Conservation (phyloP, 768 basidiomycete genomes). For the Mycena venus region DNA sequence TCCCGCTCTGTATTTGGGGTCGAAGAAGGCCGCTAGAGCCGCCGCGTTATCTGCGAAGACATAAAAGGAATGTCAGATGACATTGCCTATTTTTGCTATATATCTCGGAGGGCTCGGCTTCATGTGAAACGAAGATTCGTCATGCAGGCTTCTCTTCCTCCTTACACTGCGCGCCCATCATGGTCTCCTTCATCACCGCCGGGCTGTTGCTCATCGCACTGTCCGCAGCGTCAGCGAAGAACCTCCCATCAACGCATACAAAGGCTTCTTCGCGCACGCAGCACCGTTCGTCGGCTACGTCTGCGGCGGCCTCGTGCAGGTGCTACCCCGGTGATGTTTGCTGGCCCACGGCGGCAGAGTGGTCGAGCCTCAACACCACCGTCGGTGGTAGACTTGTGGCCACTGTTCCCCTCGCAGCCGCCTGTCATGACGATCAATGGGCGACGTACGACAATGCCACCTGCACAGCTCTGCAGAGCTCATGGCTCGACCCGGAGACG, state of each 20-base stretch:
- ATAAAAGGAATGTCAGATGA: background rate
- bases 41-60: constrained; percentile 13
- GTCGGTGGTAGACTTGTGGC: constrained; percentile 7
- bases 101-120: constrained; percentile 2
- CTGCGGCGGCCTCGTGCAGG: constrained; percentile 12
- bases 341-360: constrained; percentile 10
- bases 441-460: constrained; percentile 13
- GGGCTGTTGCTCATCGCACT: constrained; percentile 12
- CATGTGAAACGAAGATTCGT: background rate
- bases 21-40: background rate
- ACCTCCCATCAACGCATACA: background rate
- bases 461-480: constrained; percentile 15
- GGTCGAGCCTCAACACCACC: constrained; percentile 3
- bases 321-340: constrained; percentile 2
- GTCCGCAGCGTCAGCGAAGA: constrained; percentile 10
- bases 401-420: constrained; percentile 5
- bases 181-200: constrained; percentile 11
- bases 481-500: constrained; percentile 14
- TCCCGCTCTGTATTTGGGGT: constrained; percentile 3
- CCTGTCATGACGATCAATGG: constrained; percentile 13
- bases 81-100: constrained; percentile 6
- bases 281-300: constrained; percentile 7
- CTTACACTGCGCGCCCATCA: constrained; percentile 2
- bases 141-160: constrained; percentile 6
- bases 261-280: constrained; percentile 12